Conservation (phyloP, 2,329 filamentous ascomycete genomes). For the Phialophora chinensis region DNA sequence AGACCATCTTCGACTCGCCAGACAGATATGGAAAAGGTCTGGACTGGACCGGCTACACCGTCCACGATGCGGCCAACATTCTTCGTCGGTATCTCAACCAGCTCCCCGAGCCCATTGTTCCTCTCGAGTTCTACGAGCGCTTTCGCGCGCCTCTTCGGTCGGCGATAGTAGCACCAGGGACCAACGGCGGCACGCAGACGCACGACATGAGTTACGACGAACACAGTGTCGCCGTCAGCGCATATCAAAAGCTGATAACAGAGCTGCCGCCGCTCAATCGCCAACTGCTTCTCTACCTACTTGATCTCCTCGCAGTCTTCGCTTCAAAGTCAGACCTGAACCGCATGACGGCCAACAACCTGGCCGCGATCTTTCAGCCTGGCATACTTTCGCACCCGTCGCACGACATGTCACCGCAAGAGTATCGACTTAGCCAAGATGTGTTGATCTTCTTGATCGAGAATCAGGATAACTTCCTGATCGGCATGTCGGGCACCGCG, state of each 20-base stretch:
- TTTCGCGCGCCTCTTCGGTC: slow-evolving; percentile 82
- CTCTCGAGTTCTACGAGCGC: slow-evolving; percentile 86
- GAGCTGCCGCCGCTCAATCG: slow-evolving; percentile 91
- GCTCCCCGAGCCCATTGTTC: slow-evolving; percentile 94
- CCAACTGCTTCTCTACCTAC: slow-evolving; percentile 91
- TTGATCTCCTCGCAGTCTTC: slow-evolving; percentile 94
- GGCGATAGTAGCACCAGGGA: slow-evolving; percentile 72
- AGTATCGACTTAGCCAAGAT: slow-evolving; percentile 94
- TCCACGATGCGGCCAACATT: slow-evolving; percentile 97
- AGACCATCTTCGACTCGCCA: slow-evolving; percentile 88
- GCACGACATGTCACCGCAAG: slow-evolving; percentile 93
- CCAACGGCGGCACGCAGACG: slow-evolving; percentile 66
- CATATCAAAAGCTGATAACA: slow-evolving; percentile 89
- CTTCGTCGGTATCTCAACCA: slow-evolving; percentile 94
- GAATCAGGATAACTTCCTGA: slow-evolving; percentile 97
- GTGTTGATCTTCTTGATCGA: slow-evolving; percentile 98
- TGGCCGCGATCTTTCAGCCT: slow-evolving; percentile 96
- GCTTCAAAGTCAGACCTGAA: slow-evolving; percentile 96
- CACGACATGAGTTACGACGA: slow-evolving; percentile 68
- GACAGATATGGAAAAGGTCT: slow-evolving; percentile 95
- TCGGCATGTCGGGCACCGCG: slow-evolving; percentile 98
- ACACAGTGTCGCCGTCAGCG: slow-evolving; percentile 74
- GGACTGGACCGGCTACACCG: slow-evolving; percentile 96
- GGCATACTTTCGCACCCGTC: slow-evolving; percentile 91
- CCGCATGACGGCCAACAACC: slow-evolving; percentile 92